phyloP scores from a whole-genome alignment of 202 grass and related monocot genomes.

The Brachypodium distachyon region DNA sequence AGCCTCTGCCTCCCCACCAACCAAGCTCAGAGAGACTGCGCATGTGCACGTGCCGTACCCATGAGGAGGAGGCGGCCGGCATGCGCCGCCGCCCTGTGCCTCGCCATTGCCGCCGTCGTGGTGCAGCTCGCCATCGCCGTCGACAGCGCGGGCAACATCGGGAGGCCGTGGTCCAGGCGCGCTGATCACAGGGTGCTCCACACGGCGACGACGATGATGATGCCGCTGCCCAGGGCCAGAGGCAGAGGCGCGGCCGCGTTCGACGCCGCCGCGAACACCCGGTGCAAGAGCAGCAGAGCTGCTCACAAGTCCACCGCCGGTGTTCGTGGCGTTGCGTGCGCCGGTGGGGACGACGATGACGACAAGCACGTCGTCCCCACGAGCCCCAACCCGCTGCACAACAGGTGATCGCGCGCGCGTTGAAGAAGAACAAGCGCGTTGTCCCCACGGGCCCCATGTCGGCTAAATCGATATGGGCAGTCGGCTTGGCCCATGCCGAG shows the following conservation, averaged over 20 bases:
- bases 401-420: constrained; percentile 32
- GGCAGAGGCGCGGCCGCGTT: neutral
- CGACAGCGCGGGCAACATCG: neutral
- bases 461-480: too few relatives aligned
- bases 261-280: neutral
- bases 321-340: neutral
- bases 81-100: constrained; percentile 26
- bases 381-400: constrained; percentile 73
- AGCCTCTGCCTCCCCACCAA: neutral
- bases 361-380: constrained; percentile 59
- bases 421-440: too few relatives aligned
- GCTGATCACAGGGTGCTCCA: neutral
- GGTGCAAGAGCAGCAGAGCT: neutral
- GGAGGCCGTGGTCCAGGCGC: neutral
- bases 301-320: neutral
- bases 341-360: constrained; percentile 6
- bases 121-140: constrained; percentile 25
- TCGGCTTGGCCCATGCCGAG: too few relatives aligned
- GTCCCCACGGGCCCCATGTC: too few relatives aligned
- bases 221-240: neutral
- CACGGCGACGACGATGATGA: neutral
- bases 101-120: constrained; percentile 17
- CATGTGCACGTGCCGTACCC: neutral
- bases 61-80: constrained; percentile 39
- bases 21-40: neutral